Percentiles rank a stretch among this genome's conserved stretches.
phyloP scores from a whole-genome alignment of 805 yeast genomes.

The Starmerella stigmatis region DNA sequence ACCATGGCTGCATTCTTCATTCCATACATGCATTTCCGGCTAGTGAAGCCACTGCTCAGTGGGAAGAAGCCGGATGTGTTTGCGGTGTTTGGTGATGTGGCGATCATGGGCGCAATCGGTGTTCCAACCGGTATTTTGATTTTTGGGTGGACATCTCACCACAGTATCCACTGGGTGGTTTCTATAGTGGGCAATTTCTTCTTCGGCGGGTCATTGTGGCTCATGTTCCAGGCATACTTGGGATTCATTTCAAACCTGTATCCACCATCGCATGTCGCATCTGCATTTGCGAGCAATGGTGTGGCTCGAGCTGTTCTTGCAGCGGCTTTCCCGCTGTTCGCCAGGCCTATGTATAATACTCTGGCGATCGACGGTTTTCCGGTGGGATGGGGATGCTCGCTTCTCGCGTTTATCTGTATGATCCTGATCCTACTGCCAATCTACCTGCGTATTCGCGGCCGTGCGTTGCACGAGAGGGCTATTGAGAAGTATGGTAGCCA shows the following conservation, averaged over 20 bases:
- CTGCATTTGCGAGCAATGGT: too few species aligned
- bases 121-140: conserved; percentile 46
- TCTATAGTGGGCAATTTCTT: conserved; percentile 38
- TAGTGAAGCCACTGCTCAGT: conserved; percentile 3
- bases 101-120: conserved; percentile 35
- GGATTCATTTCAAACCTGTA: conserved; percentile 42
- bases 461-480: conserved; percentile 7
- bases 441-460: conserved; percentile 13
- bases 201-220: conserved; percentile 35
- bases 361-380: conserved; percentile 36
- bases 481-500: conserved; percentile 10
- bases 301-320: too few species aligned
- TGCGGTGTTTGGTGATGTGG: conserved; percentile 21
- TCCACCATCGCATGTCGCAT: too few species aligned
- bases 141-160: conserved; percentile 47
- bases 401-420: conserved; percentile 37
- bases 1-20: conserved; percentile 29
- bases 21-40: conserved; percentile 7
- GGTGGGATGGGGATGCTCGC: conserved; percentile 48
- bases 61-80: conserved; percentile 1
- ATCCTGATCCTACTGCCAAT: conserved; percentile 41
- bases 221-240: conserved; percentile 43
- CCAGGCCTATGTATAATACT: conserved; percentile 44
- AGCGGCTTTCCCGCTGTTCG: conserved; percentile 54
- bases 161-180: conserved; percentile 42